phyloP scores from a whole-genome alignment of 2,329 filamentous ascomycete species.

The Colletotrichum australisinense region DNA sequence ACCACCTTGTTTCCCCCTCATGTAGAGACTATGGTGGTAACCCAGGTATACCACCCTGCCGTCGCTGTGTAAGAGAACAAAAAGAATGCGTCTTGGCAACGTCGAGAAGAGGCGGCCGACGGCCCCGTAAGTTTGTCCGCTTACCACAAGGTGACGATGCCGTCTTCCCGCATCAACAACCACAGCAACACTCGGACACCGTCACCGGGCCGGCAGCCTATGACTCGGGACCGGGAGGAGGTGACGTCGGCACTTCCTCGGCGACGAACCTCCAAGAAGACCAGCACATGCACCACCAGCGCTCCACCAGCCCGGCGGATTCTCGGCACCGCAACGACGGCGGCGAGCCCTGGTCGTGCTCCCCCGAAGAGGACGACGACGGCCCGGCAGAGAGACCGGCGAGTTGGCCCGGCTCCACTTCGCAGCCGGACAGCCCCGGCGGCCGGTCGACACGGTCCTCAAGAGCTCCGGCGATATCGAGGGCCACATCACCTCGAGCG shows the following conservation, averaged over 20 bases:
- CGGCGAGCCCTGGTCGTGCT: constrained; percentile 33
- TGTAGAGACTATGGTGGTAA: constrained; percentile 46
- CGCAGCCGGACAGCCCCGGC: constrained; percentile 35
- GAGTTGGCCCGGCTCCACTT: constrained; percentile 25
- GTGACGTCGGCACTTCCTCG: background rate
- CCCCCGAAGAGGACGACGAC: constrained; percentile 30
- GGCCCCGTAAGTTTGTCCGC: constrained; percentile 39
- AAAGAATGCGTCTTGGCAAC: constrained; percentile 54
- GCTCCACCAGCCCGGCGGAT: background rate
- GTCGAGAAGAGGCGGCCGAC: constrained; percentile 51
- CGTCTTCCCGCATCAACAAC: background rate
- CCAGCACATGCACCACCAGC: background rate
- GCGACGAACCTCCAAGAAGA: background rate
- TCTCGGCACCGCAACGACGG: constrained; percentile 21
- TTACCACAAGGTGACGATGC: constrained; percentile 9
- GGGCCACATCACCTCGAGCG: constrained; percentile 52
- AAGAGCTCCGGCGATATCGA: constrained; percentile 43
- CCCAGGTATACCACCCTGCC: constrained; percentile 50
- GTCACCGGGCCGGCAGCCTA: background rate
- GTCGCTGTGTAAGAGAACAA: constrained; percentile 50
- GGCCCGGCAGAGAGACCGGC: constrained; percentile 16
- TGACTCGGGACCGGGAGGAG: background rate
- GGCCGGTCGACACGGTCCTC: constrained; percentile 26
- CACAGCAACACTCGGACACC: background rate
- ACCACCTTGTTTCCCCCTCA: constrained; percentile 7